Evolutionary conservation across 2,329 filamentous ascomycete species (phyloP), one percentile per base, ranked within the genome.

Genomic region (Fusarium guadeloupense): DNA sequence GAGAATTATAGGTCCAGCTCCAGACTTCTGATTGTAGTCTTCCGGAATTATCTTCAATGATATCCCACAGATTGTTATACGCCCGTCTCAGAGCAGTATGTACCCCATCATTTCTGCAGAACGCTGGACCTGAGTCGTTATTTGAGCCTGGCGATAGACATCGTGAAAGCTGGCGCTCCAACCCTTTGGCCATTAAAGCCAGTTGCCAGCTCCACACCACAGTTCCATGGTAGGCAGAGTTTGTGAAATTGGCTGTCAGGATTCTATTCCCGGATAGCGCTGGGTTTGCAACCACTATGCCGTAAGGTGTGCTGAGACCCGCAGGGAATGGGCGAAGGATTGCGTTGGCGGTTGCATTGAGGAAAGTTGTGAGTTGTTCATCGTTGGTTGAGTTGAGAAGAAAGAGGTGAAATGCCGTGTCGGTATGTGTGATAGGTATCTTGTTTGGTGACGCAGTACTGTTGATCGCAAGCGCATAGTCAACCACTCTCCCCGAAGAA

Each of bases 181-280:
- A 71, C 0, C 87, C 86, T 9, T 80, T 80, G 0, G 83, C 86
- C 82, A 89, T 87, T 80, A 89, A 87, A 1, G 85, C 81, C 5
- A 89, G 74, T 49, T 85, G 86, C 85, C 85, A 89, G 38, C 80
- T 81, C 86, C 85, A 89, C 2, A 89, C 77, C 0, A 90, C 86
- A 0, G 86, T 87, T 0, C 85, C 86, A 52, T 89, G 86, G 33
- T 75, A 89, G 0, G 82, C 83, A 4, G 77, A 76, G n/a, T 80
- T 83, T 1, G 83, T 83, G 59, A 82, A 89, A 45, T 83, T 82
- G 1, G 71, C 73, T 0, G 80, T 78, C 44, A 84, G 81, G 3
- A 76, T 75, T 0, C 77, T 71, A 13, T 81, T 74, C 0, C 74
- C 77, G 0, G 83, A 82, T 23, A 84, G 83, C 0, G 86, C 85